Conservation (phyloP, 2,329 filamentous ascomycete genomes). For the Pestalotiopsis sp. region DNA sequence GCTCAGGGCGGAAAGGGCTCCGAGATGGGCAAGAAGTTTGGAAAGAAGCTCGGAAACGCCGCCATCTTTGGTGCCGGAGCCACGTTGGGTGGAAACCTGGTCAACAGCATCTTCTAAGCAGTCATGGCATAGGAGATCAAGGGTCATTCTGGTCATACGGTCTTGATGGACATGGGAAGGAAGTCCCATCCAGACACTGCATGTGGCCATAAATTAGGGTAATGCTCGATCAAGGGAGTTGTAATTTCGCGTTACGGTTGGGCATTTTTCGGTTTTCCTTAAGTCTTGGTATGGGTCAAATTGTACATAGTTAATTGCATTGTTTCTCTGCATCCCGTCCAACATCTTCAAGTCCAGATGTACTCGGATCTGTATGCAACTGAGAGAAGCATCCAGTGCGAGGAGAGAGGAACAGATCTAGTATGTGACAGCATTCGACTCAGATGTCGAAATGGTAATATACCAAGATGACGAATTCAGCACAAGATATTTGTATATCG, state of each 20-base stretch:
- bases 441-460: no score
- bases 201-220: not conserved
- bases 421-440: no score
- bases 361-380: no score
- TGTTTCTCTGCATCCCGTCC: not conserved
- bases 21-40: slow-evolving; percentile 89
- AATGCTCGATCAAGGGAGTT: not conserved
- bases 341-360: not conserved
- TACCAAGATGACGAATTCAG: no score
- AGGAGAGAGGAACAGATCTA: no score
- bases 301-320: not conserved
- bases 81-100: slow-evolving; percentile 85
- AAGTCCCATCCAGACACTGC: not conserved
- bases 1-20: slow-evolving; percentile 65
- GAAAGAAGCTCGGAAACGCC: slow-evolving; percentile 84
- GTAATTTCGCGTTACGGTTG: not conserved
- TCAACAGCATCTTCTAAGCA: slow-evolving; percentile 83
- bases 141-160: not conserved
- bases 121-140: not conserved
- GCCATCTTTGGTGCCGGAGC: slow-evolving; percentile 94
- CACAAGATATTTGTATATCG: no score
- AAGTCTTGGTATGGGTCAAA: not conserved
- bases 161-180: not conserved
- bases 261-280: not conserved
- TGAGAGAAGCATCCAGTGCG: no score